Evolutionary conservation across 1,139 yeast species (phyloP).

Genomic region (Blastobotrys elegans): DNA sequence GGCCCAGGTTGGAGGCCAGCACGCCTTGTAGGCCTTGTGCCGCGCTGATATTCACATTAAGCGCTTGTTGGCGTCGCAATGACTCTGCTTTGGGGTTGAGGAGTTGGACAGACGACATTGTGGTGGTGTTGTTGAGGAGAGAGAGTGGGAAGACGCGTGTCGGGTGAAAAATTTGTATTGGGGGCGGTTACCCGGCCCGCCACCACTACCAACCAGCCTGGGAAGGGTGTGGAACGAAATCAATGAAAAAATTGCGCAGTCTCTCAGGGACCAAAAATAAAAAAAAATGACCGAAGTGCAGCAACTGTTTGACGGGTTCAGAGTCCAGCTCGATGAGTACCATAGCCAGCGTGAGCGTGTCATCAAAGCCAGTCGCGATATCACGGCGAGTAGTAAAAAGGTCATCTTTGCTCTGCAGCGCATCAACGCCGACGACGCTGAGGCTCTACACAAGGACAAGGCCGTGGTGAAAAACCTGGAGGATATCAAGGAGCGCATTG

Average conservation of each 20-base stretch:
- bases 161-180: background rate
- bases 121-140: background rate
- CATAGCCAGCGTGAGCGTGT: conserved; percentile 39
- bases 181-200: background rate
- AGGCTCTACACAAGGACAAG: background rate
- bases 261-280: too few species aligned
- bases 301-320: conserved; percentile 6
- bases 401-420: conserved; percentile 40
- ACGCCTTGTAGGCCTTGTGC: conserved; percentile 97
- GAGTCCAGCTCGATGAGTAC: conserved; percentile 20
- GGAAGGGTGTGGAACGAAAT: background rate
- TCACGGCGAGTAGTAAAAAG: conserved; percentile 40
- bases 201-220: too few species aligned
- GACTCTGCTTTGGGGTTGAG: conserved; percentile 97
- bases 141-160: background rate
- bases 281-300: background rate
- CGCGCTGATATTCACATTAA: conserved; percentile 90
- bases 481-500: conserved; percentile 14
- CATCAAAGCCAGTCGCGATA: conserved; percentile 38
- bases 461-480: conserved; percentile 11
- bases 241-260: background rate
- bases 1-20: conserved; percentile 86
- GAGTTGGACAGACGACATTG: conserved; percentile 62
- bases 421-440: conserved; percentile 7
- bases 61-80: conserved; percentile 86